Percentiles rank a stretch among this genome's conserved stretches.
These are phyloP conservation scores for Boeremia lycopersici DNA, from an alignment of 2,329 filamentous ascomycete genomes.

Conservation along the genomic window DNA sequence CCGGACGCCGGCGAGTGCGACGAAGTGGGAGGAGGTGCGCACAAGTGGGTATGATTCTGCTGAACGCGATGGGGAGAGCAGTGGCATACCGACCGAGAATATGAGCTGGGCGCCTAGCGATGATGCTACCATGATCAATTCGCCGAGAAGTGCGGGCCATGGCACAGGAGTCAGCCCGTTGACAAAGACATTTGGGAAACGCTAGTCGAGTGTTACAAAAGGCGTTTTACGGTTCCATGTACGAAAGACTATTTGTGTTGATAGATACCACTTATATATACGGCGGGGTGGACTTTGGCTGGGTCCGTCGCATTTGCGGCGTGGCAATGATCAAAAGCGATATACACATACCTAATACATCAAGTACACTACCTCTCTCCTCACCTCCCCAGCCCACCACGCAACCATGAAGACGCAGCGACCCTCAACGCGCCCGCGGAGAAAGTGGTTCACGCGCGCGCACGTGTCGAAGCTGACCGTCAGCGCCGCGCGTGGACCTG, in stretches of 20 bases:
- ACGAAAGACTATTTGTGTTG: background rate
- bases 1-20: slow-evolving; percentile 16
- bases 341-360: too few relatives aligned
- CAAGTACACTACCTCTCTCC: too few relatives aligned
- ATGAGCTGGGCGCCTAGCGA: slow-evolving; percentile 34
- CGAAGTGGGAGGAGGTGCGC: slow-evolving; percentile 34
- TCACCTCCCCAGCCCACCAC: too few relatives aligned
- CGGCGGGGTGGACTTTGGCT: background rate
- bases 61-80: slow-evolving; percentile 30
- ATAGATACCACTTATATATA: slow-evolving; percentile 1
- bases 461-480: slow-evolving; percentile 4
- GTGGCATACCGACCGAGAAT: slow-evolving; percentile 16
- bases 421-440: background rate
- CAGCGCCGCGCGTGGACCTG: slow-evolving; percentile 4
- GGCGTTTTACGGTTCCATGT: background rate
- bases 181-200: slow-evolving; percentile 17
- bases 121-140: slow-evolving; percentile 20
- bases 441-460: background rate
- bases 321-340: too few relatives aligned
- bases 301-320: background rate
- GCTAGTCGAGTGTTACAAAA: background rate
- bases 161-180: slow-evolving; percentile 28
- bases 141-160: slow-evolving; percentile 2
- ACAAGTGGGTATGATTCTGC: slow-evolving; percentile 8
- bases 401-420: too few relatives aligned